These are phyloP conservation scores for Chytriomyces hyalinus DNA, from an alignment of 192 early-diverging fungal genomes.

Conservation along the genomic window DNA sequence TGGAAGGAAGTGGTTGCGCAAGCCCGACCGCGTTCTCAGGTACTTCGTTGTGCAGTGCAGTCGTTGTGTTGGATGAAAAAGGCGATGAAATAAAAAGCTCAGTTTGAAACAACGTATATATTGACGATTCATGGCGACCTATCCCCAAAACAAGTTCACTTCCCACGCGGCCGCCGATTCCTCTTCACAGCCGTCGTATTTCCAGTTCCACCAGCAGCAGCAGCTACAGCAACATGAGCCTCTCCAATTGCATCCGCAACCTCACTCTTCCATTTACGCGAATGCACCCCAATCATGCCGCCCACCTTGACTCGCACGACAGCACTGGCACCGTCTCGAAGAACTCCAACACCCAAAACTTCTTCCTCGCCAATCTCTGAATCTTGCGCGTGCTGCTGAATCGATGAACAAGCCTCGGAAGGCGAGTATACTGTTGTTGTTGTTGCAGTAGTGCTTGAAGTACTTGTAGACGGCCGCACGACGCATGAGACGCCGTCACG, in stretches of 20 bases:
- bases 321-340: conserved; percentile 21
- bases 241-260: background rate
- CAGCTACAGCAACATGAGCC: background rate
- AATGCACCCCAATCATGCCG: conserved; percentile 13
- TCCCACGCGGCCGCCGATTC: conserved; percentile 6
- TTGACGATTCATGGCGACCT: no score
- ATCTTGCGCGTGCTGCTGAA: background rate
- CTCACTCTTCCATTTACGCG: conserved; percentile 19
- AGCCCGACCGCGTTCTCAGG: background rate
- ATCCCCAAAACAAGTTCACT: background rate
- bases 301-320: conserved; percentile 8
- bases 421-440: background rate
- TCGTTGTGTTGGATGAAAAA: no score
- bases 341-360: conserved; percentile 9
- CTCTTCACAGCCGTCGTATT: background rate
- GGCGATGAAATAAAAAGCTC: no score
- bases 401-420: background rate
- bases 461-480: background rate
- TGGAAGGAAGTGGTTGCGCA: background rate
- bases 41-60: no score
- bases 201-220: background rate
- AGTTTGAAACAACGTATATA: no score
- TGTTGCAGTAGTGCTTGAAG: background rate
- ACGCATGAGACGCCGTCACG: conserved; percentile 1
- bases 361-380: background rate